Evolutionary conservation across 345 rosid species (phyloP).

Genomic region (Pistacia vera): DNA sequence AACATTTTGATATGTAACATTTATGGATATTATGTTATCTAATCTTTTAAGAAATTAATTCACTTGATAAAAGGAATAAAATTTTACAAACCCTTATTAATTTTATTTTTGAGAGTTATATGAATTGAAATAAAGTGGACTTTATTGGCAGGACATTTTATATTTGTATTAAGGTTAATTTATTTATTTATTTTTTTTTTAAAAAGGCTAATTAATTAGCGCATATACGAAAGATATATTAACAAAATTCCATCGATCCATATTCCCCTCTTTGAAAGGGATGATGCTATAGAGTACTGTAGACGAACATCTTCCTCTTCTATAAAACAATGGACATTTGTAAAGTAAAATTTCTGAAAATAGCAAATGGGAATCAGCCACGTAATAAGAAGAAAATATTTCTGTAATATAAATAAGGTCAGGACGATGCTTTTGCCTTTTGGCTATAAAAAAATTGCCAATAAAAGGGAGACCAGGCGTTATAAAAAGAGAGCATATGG

Average conservation of each 20-base stretch:
- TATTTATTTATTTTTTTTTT: no score
- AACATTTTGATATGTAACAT: no score
- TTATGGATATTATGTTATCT: no score
- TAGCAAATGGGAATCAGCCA: constrained; percentile 18
- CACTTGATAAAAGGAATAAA: no score
- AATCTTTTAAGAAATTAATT: no score
- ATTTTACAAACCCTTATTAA: no score
- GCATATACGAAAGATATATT: neutral
- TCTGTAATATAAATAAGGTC: neutral
- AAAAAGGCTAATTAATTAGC: no score
- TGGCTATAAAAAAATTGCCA: constrained; percentile 29
- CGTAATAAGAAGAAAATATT: constrained; percentile 1
- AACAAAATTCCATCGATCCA: neutral
- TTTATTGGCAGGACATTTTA: no score
- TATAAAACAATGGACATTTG: neutral
- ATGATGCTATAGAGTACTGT: neutral
- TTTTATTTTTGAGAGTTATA: no score
- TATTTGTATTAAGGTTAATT: no score
- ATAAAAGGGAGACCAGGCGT: constrained; percentile 46
- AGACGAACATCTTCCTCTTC: neutral
- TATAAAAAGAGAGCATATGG: constrained; percentile 45
- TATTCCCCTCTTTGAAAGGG: neutral
- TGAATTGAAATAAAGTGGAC: no score
- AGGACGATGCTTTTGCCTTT: constrained; percentile 14
- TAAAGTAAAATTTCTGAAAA: neutral